Base-by-base conservation (phyloP, 192 early-diverging fungal genomes). In the Coemansia sp. region DNA sequence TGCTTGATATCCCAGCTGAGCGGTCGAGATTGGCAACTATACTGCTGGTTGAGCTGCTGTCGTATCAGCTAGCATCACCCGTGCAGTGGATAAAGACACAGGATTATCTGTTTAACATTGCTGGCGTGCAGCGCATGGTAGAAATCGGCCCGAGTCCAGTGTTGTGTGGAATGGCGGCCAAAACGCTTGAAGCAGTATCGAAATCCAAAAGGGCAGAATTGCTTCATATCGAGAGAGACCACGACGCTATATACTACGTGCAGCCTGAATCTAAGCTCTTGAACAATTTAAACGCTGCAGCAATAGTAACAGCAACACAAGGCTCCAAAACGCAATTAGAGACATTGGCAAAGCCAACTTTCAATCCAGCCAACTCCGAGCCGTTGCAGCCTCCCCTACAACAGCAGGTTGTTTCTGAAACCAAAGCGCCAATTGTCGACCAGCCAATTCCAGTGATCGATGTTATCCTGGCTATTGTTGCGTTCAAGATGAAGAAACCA, bases 51-150 rank as follows among this genome's bases (percentile, higher is more conserved):
- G 94, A 98, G 75, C 76, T 96, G 53, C 73, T 98, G 16, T 89
- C 94, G 10, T 93, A 94, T 74, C 96, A 98, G 82, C 90, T 98
- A 69, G 94, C 94, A n/a, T 89, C 86, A 32, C 90, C 96, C 18
- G 94, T 96, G 24, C 88, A 93, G 68, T 98, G 94, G 96, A 96
- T 94, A 62, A 88, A 92, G 63, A 94, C 96, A 19, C 94, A 95
- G 75, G 92, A 94, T 63, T 74, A 83, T 51, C 77, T 98, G 50
- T 89, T 95, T 82, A 83, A 83, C 68, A 72, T 86, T 54, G 89
- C 85, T 64, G 74, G 87, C 37, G 88, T 98, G 43, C 85, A 88
- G 63, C 90, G 94, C 20, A 54, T 96, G 56, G 88, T 98, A 37
- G 96, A 98, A 71, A 82, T 96, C 20, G 96, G 96, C 47, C 90